These are phyloP conservation scores for Pelargonium cotyledonis DNA, from an alignment of 441 rosid species.

Conservation along the genomic window DNA sequence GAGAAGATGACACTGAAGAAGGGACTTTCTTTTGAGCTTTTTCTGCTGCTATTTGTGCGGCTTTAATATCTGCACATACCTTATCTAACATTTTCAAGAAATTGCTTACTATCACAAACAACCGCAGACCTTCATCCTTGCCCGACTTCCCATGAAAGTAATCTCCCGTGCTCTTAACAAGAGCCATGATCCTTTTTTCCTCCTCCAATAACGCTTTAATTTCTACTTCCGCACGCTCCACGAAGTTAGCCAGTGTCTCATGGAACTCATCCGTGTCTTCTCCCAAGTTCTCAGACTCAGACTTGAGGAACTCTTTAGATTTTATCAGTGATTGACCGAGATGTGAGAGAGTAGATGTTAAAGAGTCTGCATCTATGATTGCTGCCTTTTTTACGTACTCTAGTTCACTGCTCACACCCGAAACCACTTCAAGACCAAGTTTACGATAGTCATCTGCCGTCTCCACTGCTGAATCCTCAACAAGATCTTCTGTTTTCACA, in stretches of 20 bases:
- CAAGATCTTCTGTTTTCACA: slow-evolving; percentile 42
- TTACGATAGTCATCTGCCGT: slow-evolving; percentile 52
- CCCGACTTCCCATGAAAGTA: slow-evolving; percentile 94
- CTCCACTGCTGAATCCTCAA: slow-evolving; percentile 49
- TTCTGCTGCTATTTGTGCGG: slow-evolving; percentile 22
- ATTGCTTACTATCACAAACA: slow-evolving; percentile 71
- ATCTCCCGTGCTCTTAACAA: slow-evolving; percentile 93
- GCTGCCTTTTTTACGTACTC: slow-evolving; percentile 84
- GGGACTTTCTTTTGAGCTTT: slow-evolving; percentile 36
- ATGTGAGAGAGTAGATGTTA: slow-evolving; percentile 62
- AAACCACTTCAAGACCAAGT: slow-evolving; percentile 84
- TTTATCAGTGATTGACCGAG: slow-evolving; percentile 51
- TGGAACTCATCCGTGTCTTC: slow-evolving; percentile 64
- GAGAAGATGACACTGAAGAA: slow-evolving; percentile 25
- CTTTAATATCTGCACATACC: slow-evolving; percentile 73
- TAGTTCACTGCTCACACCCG: slow-evolving; percentile 66
- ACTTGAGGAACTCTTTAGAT: slow-evolving; percentile 55
- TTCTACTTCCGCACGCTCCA: slow-evolving; percentile 62
- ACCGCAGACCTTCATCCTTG: slow-evolving; percentile 83
- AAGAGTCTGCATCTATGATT: slow-evolving; percentile 62
- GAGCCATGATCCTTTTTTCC: slow-evolving; percentile 73
- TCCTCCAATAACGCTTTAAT: slow-evolving; percentile 49
- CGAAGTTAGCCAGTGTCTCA: slow-evolving; percentile 54
- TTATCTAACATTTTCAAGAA: slow-evolving; percentile 78
- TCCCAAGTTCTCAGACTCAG: slow-evolving; percentile 53